A percentile compares a stretch with the other conserved stretches of the same genome.
phyloP scores from a whole-genome alignment of 192 early-diverging fungal genomes.

The Helicostylum pulchrum region DNA sequence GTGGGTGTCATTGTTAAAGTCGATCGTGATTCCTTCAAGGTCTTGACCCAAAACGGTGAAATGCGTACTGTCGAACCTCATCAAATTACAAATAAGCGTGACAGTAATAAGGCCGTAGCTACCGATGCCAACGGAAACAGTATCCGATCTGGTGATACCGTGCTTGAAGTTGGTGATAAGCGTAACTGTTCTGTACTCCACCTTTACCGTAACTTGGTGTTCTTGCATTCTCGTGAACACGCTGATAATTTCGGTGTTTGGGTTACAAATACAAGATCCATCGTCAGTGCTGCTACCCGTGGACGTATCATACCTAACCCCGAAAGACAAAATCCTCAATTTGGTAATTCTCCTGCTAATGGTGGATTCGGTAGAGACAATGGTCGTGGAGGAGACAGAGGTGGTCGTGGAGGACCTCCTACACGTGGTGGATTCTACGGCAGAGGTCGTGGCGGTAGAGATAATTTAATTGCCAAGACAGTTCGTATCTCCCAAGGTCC shows the following conservation, averaged over 20 bases:
- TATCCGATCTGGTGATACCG: conserved; percentile 67
- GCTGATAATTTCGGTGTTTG: conserved; percentile 75
- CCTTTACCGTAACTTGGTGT: conserved; percentile 77
- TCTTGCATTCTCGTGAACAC: conserved; percentile 72
- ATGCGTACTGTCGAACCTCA: conserved; percentile 60
- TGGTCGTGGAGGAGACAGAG: conserved; percentile 23
- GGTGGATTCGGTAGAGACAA: conserved; percentile 12
- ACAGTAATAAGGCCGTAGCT: conserved; percentile 51
- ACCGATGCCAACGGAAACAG: conserved; percentile 50
- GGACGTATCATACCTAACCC: not conserved
- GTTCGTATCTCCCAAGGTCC: conserved; percentile 84
- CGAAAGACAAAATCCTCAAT: conserved; percentile 8
- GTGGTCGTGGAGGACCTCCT: conserved; percentile 40
- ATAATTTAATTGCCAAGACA: conserved; percentile 66
- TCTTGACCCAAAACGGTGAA: conserved; percentile 76
- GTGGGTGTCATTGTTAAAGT: conserved; percentile 82
- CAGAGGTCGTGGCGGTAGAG: conserved; percentile 49
- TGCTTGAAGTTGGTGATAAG: conserved; percentile 65
- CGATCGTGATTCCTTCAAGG: conserved; percentile 67
- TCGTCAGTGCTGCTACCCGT: conserved; percentile 49
- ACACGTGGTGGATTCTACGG: conserved; percentile 56
- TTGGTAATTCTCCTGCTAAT: conserved; percentile 5
- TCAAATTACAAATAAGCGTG: conserved; percentile 71
- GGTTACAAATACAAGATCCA: conserved; percentile 61
- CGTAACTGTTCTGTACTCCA: conserved; percentile 77